These are phyloP conservation scores for Pseudocercospora cruenta DNA, from an alignment of 2,329 filamentous ascomycete genomes.

Conservation along the genomic window DNA sequence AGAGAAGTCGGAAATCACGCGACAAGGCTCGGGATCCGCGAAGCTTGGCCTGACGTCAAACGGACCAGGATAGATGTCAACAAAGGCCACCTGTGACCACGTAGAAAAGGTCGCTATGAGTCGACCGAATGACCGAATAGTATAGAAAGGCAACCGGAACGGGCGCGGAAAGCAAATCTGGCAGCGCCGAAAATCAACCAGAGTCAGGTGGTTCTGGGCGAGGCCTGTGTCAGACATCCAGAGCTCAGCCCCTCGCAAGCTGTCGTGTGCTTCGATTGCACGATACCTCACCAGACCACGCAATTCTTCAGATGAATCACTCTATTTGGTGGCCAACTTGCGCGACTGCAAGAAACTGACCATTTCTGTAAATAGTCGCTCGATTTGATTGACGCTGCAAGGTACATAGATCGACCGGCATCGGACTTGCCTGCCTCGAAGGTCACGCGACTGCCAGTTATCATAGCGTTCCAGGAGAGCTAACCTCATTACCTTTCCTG, in stretches of 20 bases:
- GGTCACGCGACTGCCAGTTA: conserved; percentile 2
- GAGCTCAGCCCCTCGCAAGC: background rate
- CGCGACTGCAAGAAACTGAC: background rate
- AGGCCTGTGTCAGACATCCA: background rate
- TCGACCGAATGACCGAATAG: background rate
- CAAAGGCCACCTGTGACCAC: background rate
- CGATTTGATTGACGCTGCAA: conserved; percentile 1
- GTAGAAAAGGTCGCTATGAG: background rate
- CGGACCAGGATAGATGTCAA: background rate
- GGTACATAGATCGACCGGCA: conserved; percentile 6
- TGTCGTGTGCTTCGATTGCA: background rate
- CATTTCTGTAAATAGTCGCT: background rate
- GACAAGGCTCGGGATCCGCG: background rate
- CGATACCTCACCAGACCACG: background rate
- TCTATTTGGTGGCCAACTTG: background rate
- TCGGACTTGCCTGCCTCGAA: conserved; percentile 2
- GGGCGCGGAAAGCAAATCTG: background rate
- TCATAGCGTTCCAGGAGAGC: conserved; percentile 3
- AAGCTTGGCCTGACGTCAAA: background rate
- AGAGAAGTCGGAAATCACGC: background rate
- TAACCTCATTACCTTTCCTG: background rate
- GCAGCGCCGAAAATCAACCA: conserved; percentile 3
- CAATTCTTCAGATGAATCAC: background rate
- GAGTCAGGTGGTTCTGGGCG: conserved; percentile 1
- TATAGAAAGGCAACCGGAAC: background rate